These are phyloP conservation scores for Fusarium algeriense DNA, from an alignment of 2,329 filamentous ascomycete genomes.

Conservation along the genomic window DNA sequence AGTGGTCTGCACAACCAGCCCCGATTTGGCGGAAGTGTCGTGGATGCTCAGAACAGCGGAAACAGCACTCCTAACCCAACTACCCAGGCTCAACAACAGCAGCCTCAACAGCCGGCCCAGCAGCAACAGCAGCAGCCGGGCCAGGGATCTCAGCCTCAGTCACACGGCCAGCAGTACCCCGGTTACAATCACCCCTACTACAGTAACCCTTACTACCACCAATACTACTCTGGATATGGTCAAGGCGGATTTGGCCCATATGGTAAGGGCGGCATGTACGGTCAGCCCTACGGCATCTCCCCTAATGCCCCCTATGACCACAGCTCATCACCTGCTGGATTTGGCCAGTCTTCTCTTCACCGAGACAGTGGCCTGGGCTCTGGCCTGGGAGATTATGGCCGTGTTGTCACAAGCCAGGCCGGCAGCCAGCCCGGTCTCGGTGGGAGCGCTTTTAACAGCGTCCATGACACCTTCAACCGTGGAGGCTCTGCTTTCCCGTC, in stretches of 20 bases:
- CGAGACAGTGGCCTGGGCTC: conserved; percentile 64
- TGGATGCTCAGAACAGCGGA: conserved; percentile 85
- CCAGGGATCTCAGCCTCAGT: conserved; percentile 60
- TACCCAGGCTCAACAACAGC: conserved; percentile 63
- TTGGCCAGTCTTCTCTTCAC: conserved; percentile 66
- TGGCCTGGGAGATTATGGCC: conserved; percentile 67
- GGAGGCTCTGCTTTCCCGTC: conserved; percentile 66
- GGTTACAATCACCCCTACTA: conserved; percentile 71
- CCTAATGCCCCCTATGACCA: conserved; percentile 70
- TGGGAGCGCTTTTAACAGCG: conserved; percentile 64
- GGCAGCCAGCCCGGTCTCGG: conserved; percentile 64
- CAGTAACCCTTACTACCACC: conserved; percentile 71
- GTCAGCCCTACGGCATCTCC: conserved; percentile 68
- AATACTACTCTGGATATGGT: conserved; percentile 69
- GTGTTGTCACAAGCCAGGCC: conserved; percentile 63
- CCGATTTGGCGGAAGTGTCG: conserved; percentile 67
- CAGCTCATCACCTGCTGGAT: conserved; percentile 65
- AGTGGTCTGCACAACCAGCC: conserved; percentile 72
- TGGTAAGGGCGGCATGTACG: conserved; percentile 67
- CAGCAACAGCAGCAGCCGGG: conserved; percentile 57
- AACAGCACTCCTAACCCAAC: conserved; percentile 91
- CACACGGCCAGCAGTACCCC: conserved; percentile 63
- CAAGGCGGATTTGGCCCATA: conserved; percentile 68
- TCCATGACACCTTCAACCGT: conserved; percentile 68
- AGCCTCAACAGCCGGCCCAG: conserved; percentile 61